Base-by-base conservation (phyloP, 2,329 filamentous ascomycete species). In the Chaetomium sp. region DNA sequence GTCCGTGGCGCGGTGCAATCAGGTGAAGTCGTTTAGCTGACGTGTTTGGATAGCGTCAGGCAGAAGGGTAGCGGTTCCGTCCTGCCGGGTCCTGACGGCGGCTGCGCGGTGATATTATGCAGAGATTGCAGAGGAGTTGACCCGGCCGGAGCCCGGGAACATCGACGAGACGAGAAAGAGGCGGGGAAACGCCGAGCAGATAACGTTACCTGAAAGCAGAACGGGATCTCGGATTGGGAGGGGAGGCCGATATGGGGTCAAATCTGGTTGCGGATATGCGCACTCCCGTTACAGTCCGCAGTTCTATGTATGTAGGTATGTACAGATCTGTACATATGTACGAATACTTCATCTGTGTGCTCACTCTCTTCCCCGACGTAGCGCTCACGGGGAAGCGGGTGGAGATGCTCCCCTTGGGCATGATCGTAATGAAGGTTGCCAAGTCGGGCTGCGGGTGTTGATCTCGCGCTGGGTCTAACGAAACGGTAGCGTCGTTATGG, bases 61-160 rank as follows among this genome's bases (percentile, higher is more conserved):
- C 57, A 61, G 29, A 63, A 63, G 53, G 57, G 60, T 64, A 63
- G 58, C 62, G 25, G 65, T 69, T 61, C 67, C 67, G 56, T 35
- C 55, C 56, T 61, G 59, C 60, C 57, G 67, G 67, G 65, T 61
- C 61, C 47, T 38, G 38, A 35, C 35, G 54, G 65, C 62, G 63
- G 57, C 57, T 57, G 50, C 31, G 55, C 55, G 35, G 33, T 59
- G 59, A 38, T 62, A n/a, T 27, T 51, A 47, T 51, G 31, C 57
- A 60, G 23, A 49, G 7, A 33, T 50, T 56, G 59, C 35, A 31
- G 19, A 45, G 38, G 45, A 47, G 45, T 23, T 47, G 45, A 47
- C 21, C 38, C 38, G 38, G 38, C 38, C 38, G 38, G n/a, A 42
- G 38, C 38, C 38, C 16, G 38, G 16, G n/a, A 47, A 47, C 45